A percentile compares a stretch with the other conserved stretches of the same genome.
Evolutionary conservation across 169 alveolate species (phyloP).

Genomic region (Eimeria falciformis): DNA sequence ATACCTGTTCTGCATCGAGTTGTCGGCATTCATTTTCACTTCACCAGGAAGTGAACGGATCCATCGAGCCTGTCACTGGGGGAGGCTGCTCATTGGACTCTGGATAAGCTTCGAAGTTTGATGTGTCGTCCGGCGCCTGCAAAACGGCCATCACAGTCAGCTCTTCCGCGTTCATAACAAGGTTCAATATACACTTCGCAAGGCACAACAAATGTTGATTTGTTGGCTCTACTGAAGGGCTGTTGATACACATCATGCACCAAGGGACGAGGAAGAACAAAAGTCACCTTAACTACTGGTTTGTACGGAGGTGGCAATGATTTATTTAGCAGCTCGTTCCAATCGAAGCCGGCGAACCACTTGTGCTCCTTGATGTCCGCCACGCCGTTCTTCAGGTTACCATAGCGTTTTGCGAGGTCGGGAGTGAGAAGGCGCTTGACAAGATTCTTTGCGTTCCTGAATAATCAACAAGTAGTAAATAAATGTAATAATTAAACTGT

Average conservation of each 20-base stretch:
- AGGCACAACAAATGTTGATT: neutral
- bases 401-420: slow-evolving; percentile 93
- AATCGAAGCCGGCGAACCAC: slow-evolving; percentile 88
- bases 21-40: neutral
- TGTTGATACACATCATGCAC: neutral
- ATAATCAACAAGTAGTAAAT: slow-evolving; percentile 84
- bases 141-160: neutral
- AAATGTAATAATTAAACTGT: neutral
- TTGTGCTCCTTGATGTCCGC: slow-evolving; percentile 92
- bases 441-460: slow-evolving; percentile 89
- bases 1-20: neutral
- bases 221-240: neutral
- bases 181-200: neutral
- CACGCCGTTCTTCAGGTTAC: slow-evolving; percentile 90
- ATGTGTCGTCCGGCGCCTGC: slow-evolving; percentile 82
- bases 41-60: slow-evolving; percentile 93
- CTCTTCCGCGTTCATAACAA: neutral
- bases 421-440: slow-evolving; percentile 92
- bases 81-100: slow-evolving; percentile 90
- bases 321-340: slow-evolving; percentile 81
- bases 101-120: slow-evolving; percentile 90
- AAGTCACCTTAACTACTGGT: slow-evolving; percentile 84
- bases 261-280: neutral
- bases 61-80: slow-evolving; percentile 86
- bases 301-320: slow-evolving; percentile 83